Conservation (phyloP, 257 asterid genomes). For the Phtheirospermum japonicum region DNA sequence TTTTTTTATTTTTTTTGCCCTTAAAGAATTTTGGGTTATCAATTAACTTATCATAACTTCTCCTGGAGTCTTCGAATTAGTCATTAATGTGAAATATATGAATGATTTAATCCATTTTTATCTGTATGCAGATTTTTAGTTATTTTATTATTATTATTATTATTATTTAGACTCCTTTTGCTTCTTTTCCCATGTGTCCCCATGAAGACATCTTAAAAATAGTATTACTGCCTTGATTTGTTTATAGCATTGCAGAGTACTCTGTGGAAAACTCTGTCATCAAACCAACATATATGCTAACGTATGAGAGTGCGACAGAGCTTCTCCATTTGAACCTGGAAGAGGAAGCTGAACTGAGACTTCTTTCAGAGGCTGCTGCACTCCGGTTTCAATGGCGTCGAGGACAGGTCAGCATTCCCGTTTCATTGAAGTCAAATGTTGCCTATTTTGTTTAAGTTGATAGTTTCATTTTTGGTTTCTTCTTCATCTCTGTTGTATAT, state of each 20-base stretch:
- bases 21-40: not conserved
- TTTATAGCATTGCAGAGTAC: constrained; percentile 86
- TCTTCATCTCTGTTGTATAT: constrained; percentile 11
- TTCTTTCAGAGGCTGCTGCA: constrained; percentile 88
- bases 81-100: not conserved
- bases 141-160: not conserved
- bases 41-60: not conserved
- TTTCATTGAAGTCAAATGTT: constrained; percentile 20
- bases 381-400: constrained; percentile 84
- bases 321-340: constrained; percentile 88
- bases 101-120: constrained; percentile 13
- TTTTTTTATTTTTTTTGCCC: not conserved
- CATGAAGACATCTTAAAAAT: constrained; percentile 6
- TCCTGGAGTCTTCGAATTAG: constrained; percentile 4
- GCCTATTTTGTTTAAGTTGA: constrained; percentile 17
- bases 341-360: constrained; percentile 83
- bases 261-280: constrained; percentile 79
- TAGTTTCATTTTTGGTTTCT: constrained; percentile 16
- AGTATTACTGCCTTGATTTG: constrained; percentile 34
- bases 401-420: constrained; percentile 56
- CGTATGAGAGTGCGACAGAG: constrained; percentile 95
- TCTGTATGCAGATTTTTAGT: not conserved
- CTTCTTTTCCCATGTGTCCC: constrained; percentile 15
- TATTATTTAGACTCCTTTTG: not conserved
- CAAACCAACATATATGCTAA: constrained; percentile 94